phyloP scores from a whole-genome alignment of 1,284 basidiomycete species.

The Sporisorium scitamineum region DNA sequence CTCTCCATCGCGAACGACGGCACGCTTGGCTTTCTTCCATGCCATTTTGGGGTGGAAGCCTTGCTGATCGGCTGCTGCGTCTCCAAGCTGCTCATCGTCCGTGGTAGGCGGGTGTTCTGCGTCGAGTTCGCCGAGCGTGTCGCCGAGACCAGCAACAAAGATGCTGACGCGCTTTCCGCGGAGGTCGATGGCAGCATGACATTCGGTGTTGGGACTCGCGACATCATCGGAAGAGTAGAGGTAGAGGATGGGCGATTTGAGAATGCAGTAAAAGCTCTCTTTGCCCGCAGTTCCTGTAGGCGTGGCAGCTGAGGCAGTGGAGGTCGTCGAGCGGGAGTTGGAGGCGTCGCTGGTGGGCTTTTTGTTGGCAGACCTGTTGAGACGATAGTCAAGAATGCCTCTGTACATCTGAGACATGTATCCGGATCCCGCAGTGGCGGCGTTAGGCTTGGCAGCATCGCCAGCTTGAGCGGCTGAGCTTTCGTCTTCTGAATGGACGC shows the following conservation, averaged over 20 bases:
- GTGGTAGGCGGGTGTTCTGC: conserved; percentile 12
- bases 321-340: conserved; percentile 13
- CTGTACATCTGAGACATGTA: conserved; percentile 65
- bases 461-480: conserved; percentile 2
- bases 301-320: conserved; percentile 10
- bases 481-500: conserved; percentile 26
- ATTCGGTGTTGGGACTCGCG: conserved; percentile 57
- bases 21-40: conserved; percentile 47
- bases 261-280: conserved; percentile 61
- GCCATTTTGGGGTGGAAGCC: conserved; percentile 18
- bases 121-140: conserved; percentile 60
- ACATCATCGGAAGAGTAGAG: conserved; percentile 64
- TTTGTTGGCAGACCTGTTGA: conserved; percentile 19
- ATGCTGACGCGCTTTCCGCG: conserved; percentile 64
- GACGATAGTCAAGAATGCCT: conserved; percentile 61
- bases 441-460: conserved; percentile 14
- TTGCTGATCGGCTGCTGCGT: conserved; percentile 17
- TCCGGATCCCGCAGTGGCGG: conserved; percentile 18
- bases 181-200: conserved; percentile 65
- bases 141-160: conserved; percentile 57
- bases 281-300: conserved; percentile 40
- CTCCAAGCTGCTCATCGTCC: conserved; percentile 22
- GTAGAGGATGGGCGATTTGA: conserved; percentile 66
- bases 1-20: conserved; percentile 59
- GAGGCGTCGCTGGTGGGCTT: conserved; percentile 16